Percentiles rank a stretch among this genome's conserved stretches.
Evolutionary conservation across 2,329 filamentous ascomycete genomes (phyloP).

Genomic region (Chalara sp.): DNA sequence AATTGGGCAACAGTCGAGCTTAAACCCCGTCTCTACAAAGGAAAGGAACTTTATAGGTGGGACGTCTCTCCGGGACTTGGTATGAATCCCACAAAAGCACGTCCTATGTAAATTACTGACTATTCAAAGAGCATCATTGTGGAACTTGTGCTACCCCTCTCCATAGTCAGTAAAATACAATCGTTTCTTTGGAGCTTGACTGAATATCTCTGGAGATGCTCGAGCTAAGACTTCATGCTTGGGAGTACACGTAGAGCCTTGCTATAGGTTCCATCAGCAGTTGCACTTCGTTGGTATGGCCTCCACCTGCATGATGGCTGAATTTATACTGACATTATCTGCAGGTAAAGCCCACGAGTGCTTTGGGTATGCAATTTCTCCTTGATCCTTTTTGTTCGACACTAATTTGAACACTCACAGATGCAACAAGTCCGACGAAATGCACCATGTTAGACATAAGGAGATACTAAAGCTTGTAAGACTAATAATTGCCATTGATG

Average conservation of each 20-base stretch:
- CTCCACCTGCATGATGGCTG: background rate
- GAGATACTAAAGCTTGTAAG: conserved; percentile 23
- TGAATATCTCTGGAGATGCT: conserved; percentile 16
- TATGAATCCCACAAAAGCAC: conserved; percentile 4
- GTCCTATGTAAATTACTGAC: conserved; percentile 7
- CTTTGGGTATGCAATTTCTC: conserved; percentile 15
- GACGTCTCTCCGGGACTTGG: conserved; percentile 25
- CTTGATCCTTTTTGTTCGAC: too few species aligned
- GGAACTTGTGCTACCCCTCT: conserved; percentile 24
- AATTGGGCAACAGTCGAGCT: conserved; percentile 23
- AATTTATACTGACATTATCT: background rate
- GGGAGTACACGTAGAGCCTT: conserved; percentile 28
- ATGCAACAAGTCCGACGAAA: conserved; percentile 24
- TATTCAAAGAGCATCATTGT: conserved; percentile 25
- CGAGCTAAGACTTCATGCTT: conserved; percentile 24
- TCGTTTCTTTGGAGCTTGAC: background rate
- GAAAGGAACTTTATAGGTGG: conserved; percentile 24
- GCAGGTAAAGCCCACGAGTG: conserved; percentile 26
- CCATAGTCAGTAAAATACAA: conserved; percentile 16
- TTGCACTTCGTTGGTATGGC: conserved; percentile 26
- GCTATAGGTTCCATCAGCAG: conserved; percentile 27
- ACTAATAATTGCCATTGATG: conserved; percentile 18
- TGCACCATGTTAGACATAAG: conserved; percentile 25
- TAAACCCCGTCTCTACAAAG: conserved; percentile 22
- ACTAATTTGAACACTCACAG: conserved; percentile 6